Percentiles rank a stretch among this genome's conserved stretches.
Evolutionary conservation across 345 rosid genomes (phyloP).

Genomic region (Luvunga scandens): DNA sequence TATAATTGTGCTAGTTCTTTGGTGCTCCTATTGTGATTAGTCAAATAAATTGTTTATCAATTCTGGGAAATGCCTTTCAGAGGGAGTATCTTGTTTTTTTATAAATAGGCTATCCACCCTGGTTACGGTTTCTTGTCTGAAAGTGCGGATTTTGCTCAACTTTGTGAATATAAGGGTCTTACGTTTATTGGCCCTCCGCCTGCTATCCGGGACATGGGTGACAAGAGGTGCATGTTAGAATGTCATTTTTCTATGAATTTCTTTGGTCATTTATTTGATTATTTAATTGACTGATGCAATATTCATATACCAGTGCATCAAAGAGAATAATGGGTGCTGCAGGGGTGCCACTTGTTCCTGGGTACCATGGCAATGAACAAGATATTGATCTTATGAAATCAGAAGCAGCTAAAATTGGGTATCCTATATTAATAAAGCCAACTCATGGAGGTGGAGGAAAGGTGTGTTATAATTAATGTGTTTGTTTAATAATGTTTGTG

Average conservation of each 20-base stretch:
- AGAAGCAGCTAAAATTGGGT: constrained; percentile 89
- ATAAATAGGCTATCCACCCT: constrained; percentile 80
- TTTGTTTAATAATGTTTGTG: background rate
- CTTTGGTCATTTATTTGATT: background rate
- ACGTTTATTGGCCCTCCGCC: constrained; percentile 90
- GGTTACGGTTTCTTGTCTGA: constrained; percentile 93
- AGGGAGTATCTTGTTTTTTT: constrained; percentile 24
- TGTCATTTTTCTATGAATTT: background rate
- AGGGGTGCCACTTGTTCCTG: constrained; percentile 92
- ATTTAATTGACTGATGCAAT: constrained; percentile 5
- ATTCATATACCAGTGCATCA: constrained; percentile 60
- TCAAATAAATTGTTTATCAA: constrained; percentile 8
- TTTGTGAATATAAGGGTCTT: constrained; percentile 76
- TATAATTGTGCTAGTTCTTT: background rate
- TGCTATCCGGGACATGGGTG: constrained; percentile 97
- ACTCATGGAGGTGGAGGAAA: constrained; percentile 98
- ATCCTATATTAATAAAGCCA: constrained; percentile 84
- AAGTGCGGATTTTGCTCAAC: constrained; percentile 77
- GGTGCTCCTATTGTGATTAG: background rate
- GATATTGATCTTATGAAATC: constrained; percentile 77
- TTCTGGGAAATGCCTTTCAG: constrained; percentile 9
- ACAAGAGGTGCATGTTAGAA: constrained; percentile 60
- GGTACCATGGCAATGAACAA: constrained; percentile 89
- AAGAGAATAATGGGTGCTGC: constrained; percentile 99
- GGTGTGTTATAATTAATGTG: constrained; percentile 36